Evolutionary conservation across 2,329 filamentous ascomycete genomes (phyloP).

Genomic region (Cordyceps pruinosa): DNA sequence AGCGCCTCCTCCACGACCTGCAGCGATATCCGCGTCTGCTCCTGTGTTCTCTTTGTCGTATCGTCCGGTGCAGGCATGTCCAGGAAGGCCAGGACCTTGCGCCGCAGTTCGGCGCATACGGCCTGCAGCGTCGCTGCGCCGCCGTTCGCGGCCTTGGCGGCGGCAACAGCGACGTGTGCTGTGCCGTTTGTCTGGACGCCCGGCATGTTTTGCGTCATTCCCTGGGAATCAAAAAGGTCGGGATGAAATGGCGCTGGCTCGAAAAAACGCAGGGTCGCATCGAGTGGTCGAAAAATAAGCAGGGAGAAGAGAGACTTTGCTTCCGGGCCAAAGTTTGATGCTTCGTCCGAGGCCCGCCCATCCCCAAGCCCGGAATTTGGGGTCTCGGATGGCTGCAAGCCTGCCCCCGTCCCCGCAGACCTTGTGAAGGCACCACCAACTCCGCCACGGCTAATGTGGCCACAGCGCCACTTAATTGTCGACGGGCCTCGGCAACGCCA

Average conservation of each 20-base stretch:
- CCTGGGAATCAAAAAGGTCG: no score
- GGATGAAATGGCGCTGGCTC: background rate
- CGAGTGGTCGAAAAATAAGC: background rate
- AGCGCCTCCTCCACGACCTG: conserved; percentile 70
- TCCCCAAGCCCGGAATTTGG: conserved; percentile 1
- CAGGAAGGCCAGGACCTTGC: conserved; percentile 13
- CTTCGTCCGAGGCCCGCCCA: background rate
- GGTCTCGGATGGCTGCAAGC: background rate
- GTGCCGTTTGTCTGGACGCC: conserved; percentile 9
- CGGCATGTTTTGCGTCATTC: conserved; percentile 9
- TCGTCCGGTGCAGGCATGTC: conserved; percentile 8
- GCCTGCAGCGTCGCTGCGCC: conserved; percentile 3
- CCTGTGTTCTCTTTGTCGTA: conserved; percentile 38
- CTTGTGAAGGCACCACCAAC: background rate
- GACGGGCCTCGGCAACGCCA: conserved; percentile 8
- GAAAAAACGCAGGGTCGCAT: background rate
- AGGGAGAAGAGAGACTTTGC: background rate
- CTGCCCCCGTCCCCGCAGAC: background rate
- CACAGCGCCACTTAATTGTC: background rate
- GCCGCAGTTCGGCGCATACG: conserved; percentile 9
- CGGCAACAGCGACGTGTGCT: background rate
- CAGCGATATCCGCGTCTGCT: conserved; percentile 66
- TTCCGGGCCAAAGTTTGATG: background rate
- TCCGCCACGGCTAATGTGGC: background rate
- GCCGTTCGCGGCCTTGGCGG: background rate